Conservation (phyloP, 202 grass and related monocot genomes). For the Schoenoplectus triqueter region DNA sequence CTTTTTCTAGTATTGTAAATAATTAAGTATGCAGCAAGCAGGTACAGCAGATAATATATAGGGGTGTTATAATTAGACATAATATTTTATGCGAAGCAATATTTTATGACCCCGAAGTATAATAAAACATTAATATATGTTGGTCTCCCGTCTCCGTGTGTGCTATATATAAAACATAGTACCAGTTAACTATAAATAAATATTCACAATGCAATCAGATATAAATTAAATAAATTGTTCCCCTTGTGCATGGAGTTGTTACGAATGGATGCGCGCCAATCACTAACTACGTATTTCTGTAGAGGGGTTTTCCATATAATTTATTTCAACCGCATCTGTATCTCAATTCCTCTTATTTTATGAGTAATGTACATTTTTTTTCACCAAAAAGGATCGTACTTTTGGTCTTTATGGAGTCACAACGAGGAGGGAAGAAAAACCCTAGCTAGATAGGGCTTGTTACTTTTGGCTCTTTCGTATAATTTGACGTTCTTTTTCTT, state of each 20-base stretch:
- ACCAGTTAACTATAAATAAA: not conserved
- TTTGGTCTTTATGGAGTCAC: slow-evolving; percentile 12
- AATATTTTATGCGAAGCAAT: slow-evolving; percentile 24
- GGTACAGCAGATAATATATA: not conserved
- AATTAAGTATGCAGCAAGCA: not conserved
- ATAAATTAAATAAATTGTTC: slow-evolving; percentile 25
- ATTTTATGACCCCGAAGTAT: slow-evolving; percentile 11
- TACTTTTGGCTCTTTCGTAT: slow-evolving; percentile 6
- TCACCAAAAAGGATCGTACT: slow-evolving; percentile 5
- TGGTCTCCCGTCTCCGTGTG: not conserved
- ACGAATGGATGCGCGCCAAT: slow-evolving; percentile 25
- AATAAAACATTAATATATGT: slow-evolving; percentile 24
- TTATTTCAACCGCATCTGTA: not conserved
- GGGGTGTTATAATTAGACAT: slow-evolving; percentile 28
- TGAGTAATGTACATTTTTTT: not conserved
- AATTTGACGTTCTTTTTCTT: not conserved
- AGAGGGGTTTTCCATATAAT: not conserved
- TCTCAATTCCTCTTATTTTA: slow-evolving; percentile 3
- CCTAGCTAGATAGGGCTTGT: not conserved
- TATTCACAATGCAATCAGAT: not conserved
- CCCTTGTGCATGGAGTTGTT: slow-evolving; percentile 26
- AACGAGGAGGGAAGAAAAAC: not conserved
- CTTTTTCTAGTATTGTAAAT: slow-evolving; percentile 18
- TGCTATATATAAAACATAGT: slow-evolving; percentile 20
- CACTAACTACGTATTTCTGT: slow-evolving; percentile 28